These are phyloP conservation scores for Logfia minima DNA, from an alignment of 129 eudicot species.

Conservation along the genomic window DNA sequence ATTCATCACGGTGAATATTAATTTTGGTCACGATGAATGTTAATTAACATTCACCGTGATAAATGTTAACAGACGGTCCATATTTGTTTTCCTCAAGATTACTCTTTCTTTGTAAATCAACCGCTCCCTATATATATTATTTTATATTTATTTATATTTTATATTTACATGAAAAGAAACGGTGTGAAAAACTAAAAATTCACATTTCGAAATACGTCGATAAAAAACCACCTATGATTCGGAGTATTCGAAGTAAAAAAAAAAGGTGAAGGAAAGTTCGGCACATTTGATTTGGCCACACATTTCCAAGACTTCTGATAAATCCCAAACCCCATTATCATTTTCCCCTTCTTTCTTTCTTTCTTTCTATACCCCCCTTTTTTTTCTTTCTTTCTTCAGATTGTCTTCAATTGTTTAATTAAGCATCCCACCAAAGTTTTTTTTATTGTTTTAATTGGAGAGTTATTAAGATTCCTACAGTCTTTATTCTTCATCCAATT, in stretches of 20 bases:
- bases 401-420: conserved; percentile 32
- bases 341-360: conserved; percentile 17
- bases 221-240: too few relatives aligned
- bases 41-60: too few relatives aligned
- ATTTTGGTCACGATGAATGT: too few relatives aligned
- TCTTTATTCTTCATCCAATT: conserved; percentile 24
- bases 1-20: too few relatives aligned
- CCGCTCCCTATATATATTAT: too few relatives aligned
- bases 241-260: not conserved
- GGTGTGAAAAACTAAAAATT: too few relatives aligned
- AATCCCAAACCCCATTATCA: conserved; percentile 17
- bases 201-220: too few relatives aligned
- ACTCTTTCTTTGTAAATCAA: too few relatives aligned
- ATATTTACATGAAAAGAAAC: too few relatives aligned
- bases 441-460: conserved; percentile 15
- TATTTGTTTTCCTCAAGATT: too few relatives aligned
- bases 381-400: conserved; percentile 2
- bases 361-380: conserved; percentile 12
- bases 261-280: conserved; percentile 28
- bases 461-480: conserved; percentile 7
- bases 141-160: too few relatives aligned
- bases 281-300: conserved; percentile 38
- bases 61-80: too few relatives aligned
- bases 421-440: conserved; percentile 20
- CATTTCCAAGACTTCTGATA: conserved; percentile 37